A percentile compares a stretch with the other conserved stretches of the same genome.
These are phyloP conservation scores for Pseudozyma sp. DNA, from an alignment of 1,284 basidiomycete species.

Conservation along the genomic window DNA sequence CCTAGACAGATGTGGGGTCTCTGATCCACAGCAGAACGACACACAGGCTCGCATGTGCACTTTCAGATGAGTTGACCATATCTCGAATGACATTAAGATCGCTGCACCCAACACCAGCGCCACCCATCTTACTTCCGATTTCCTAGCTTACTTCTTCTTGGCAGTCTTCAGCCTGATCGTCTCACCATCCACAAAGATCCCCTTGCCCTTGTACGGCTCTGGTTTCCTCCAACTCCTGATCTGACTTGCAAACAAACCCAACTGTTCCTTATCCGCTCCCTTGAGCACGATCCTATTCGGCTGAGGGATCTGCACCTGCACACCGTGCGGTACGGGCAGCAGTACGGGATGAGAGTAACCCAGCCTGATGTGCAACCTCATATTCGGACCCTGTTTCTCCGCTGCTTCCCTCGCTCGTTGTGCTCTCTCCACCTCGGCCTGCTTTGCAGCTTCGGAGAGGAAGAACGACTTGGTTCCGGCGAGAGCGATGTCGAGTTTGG, in stretches of 20 bases:
- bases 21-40: too few species aligned
- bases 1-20: too few species aligned
- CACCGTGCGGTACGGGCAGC: constrained; percentile 77
- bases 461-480: constrained; percentile 41
- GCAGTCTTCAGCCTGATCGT: constrained; percentile 88
- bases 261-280: constrained; percentile 73
- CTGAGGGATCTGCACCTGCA: constrained; percentile 66
- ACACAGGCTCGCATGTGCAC: not conserved
- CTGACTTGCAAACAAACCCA: constrained; percentile 88
- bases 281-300: constrained; percentile 72
- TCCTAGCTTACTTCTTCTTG: constrained; percentile 85
- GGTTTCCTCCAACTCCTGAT: constrained; percentile 87
- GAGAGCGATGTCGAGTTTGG: constrained; percentile 54
- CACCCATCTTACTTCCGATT: too few species aligned
- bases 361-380: constrained; percentile 70
- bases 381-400: constrained; percentile 32
- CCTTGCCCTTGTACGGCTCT: constrained; percentile 90
- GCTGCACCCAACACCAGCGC: too few species aligned
- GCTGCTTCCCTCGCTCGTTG: constrained; percentile 8
- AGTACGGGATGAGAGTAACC: constrained; percentile 90
- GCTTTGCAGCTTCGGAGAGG: constrained; percentile 44
- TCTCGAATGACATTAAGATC: too few species aligned
- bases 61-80: too few species aligned
- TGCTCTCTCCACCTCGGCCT: constrained; percentile 42
- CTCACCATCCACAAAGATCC: constrained; percentile 90